Conservation (phyloP, 108 stramenopile genomes). For the Epithemia pelagica region DNA sequence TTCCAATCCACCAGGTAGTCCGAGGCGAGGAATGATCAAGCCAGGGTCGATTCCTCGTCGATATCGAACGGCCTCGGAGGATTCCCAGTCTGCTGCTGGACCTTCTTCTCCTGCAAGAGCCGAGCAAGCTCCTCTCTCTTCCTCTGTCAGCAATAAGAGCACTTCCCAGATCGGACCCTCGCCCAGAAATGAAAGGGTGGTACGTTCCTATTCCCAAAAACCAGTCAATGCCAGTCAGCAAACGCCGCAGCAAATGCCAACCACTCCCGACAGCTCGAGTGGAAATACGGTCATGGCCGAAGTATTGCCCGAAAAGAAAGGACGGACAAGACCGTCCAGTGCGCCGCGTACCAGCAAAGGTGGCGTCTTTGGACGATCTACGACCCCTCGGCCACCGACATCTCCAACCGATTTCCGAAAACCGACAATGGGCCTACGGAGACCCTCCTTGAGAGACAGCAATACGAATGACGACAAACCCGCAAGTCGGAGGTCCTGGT, state of each 20-base stretch:
- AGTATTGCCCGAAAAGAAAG: background rate
- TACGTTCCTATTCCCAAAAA: background rate
- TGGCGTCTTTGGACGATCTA: background rate
- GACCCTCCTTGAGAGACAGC: background rate
- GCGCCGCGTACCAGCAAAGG: background rate
- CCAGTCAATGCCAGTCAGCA: background rate
- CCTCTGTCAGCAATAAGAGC: too few relatives aligned
- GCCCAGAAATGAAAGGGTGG: background rate
- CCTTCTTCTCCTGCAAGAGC: too few relatives aligned
- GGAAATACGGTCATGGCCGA: too few relatives aligned
- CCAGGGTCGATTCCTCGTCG: too few relatives aligned
- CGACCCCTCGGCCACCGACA: background rate
- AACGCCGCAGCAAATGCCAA: too few relatives aligned
- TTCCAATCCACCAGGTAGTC: too few relatives aligned
- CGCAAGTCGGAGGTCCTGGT: background rate
- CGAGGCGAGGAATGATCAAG: too few relatives aligned
- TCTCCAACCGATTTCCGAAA: background rate
- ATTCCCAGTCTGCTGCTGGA: too few relatives aligned
- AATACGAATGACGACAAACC: background rate
- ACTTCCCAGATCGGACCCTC: too few relatives aligned
- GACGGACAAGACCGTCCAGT: background rate
- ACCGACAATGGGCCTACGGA: background rate
- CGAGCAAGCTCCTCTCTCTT: too few relatives aligned
- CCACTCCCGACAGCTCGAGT: too few relatives aligned
- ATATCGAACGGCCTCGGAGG: too few relatives aligned